Conservation (phyloP, 2,329 filamentous ascomycete genomes). For the Bisporella sp. region DNA sequence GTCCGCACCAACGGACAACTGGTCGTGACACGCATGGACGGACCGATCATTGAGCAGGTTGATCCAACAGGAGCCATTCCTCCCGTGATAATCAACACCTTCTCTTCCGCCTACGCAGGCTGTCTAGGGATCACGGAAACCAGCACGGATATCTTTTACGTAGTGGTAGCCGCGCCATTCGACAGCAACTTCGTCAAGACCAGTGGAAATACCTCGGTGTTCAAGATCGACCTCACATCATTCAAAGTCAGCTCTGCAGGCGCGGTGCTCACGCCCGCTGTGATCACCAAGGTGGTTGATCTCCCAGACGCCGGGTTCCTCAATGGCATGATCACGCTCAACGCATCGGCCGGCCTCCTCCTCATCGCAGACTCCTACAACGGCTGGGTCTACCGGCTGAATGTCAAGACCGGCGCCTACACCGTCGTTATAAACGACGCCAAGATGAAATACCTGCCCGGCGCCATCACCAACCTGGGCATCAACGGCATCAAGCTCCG, state of each 20-base stretch:
- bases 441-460: conserved; percentile 12
- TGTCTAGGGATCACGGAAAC: conserved; percentile 31
- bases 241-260: conserved; percentile 3
- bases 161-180: conserved; percentile 21
- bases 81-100: conserved; percentile 19
- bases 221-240: conserved; percentile 17
- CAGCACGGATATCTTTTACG: conserved; percentile 25
- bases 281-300: conserved; percentile 6
- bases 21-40: conserved; percentile 27
- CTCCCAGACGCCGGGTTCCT: conserved; percentile 15
- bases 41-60: conserved; percentile 28
- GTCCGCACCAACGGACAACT: conserved; percentile 30
- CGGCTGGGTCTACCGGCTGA: conserved; percentile 19
- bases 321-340: conserved; percentile 20
- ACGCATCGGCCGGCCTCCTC: conserved; percentile 8
- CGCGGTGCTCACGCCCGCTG: not conserved
- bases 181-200: conserved; percentile 20
- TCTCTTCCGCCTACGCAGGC: conserved; percentile 25
- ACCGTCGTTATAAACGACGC: conserved; percentile 19
- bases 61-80: conserved; percentile 18
- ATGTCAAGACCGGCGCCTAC: conserved; percentile 18
- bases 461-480: conserved; percentile 10
- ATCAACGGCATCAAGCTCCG: conserved; percentile 24
- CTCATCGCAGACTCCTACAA: conserved; percentile 18
- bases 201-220: conserved; percentile 17